Evolutionary conservation across 2,329 filamentous ascomycete genomes (phyloP).

Genomic region (Fusarium dlaminii): DNA sequence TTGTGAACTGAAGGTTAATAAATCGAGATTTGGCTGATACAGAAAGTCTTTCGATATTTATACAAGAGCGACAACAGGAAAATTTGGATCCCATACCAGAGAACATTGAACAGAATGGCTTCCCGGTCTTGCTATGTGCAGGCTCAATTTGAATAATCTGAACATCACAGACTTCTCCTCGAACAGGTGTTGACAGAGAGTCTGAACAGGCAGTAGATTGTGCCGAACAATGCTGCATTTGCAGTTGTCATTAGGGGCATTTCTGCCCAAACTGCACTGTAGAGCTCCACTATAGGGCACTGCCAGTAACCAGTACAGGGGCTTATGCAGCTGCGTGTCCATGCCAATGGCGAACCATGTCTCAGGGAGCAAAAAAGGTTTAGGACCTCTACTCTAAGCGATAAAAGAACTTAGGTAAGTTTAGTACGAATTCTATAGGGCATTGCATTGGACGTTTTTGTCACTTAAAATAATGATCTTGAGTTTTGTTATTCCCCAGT

Average conservation of each 20-base stretch:
- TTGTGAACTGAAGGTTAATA: background rate
- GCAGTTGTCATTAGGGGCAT: background rate
- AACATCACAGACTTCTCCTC: too few species aligned
- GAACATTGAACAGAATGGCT: background rate
- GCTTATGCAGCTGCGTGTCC: too few species aligned
- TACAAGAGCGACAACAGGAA: background rate
- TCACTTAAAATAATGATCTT: too few species aligned
- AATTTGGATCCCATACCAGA: fast-evolving
- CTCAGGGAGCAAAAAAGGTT: background rate
- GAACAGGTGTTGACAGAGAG: background rate
- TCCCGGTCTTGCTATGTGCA: fast-evolving
- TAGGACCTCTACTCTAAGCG: background rate
- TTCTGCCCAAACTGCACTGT: background rate
- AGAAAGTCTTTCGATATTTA: background rate
- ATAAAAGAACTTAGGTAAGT: background rate
- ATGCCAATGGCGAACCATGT: too few species aligned
- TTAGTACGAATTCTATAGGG: too few species aligned
- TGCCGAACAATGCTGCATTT: background rate
- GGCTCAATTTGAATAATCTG: fast-evolving
- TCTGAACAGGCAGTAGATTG: too few species aligned
- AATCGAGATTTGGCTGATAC: background rate
- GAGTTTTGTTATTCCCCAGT: too few species aligned
- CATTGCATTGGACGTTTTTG: too few species aligned
- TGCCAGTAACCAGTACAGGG: background rate
- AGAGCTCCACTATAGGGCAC: too few species aligned